phyloP scores from a whole-genome alignment of 2,329 filamentous ascomycete species.

The Sporothrix brasiliensis region DNA sequence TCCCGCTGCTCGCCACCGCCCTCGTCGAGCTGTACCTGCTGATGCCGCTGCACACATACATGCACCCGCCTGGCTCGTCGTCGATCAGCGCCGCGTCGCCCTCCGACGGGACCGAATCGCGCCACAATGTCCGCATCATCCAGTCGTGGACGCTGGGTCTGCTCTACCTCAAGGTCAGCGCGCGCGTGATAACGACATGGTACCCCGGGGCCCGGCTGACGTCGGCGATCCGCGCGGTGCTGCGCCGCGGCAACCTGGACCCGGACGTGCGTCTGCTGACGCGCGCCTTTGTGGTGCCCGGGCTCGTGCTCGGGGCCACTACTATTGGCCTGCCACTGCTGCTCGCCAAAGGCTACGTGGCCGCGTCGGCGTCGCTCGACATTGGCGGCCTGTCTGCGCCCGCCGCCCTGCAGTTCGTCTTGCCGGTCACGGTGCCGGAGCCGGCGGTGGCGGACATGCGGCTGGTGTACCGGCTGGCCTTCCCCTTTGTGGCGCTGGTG shows the following conservation, averaged over 20 bases:
- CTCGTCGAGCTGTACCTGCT: slow-evolving; percentile 87
- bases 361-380: slow-evolving; percentile 39
- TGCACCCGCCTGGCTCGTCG: slow-evolving; percentile 48
- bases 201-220: slow-evolving; percentile 72
- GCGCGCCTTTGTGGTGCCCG: slow-evolving; percentile 81
- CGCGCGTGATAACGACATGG: slow-evolving; percentile 68
- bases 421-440: slow-evolving; percentile 38
- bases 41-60: slow-evolving; percentile 81
- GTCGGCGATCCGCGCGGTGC: slow-evolving; percentile 71
- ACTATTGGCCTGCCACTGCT: slow-evolving; percentile 68
- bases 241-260: slow-evolving; percentile 73
- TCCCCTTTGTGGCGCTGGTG: slow-evolving; percentile 64
- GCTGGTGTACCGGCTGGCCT: slow-evolving; percentile 63
- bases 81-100: slow-evolving; percentile 37
- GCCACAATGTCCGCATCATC: slow-evolving; percentile 80
- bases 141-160: slow-evolving; percentile 94
- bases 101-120: slow-evolving; percentile 37
- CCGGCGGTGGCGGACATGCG: slow-evolving; percentile 35
- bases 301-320: slow-evolving; percentile 60
- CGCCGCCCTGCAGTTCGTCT: background rate
- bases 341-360: slow-evolving; percentile 57
- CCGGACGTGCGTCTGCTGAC: slow-evolving; percentile 81
- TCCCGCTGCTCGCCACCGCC: slow-evolving; percentile 78
- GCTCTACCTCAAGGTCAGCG: slow-evolving; percentile 80
- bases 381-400: background rate